Evolutionary conservation across 2,329 filamentous ascomycete genomes (phyloP).

Genomic region (Ramularia endophylla): DNA sequence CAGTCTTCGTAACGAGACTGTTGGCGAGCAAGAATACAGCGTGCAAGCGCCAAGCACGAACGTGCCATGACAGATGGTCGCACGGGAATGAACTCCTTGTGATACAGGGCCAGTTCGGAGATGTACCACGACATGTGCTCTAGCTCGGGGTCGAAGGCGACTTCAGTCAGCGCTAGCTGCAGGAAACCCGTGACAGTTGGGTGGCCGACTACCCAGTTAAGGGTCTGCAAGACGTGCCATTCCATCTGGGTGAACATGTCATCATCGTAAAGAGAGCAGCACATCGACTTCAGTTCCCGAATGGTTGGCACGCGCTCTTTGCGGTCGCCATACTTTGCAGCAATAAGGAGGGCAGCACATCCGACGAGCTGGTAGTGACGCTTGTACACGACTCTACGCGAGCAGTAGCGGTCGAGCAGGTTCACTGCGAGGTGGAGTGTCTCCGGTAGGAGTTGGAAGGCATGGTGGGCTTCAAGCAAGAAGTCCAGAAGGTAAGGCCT

Average conservation of each 20-base stretch:
- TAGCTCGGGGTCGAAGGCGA: constrained; percentile 70
- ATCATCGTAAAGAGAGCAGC: constrained; percentile 94
- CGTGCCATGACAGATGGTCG: constrained; percentile 87
- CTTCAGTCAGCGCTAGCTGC: constrained; percentile 75
- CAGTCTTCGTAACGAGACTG: constrained; percentile 69
- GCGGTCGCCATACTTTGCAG: constrained; percentile 97
- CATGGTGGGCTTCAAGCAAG: constrained; percentile 91
- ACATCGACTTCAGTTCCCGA: constrained; percentile 97
- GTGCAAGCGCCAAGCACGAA: constrained; percentile 76
- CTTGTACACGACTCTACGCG: constrained; percentile 96
- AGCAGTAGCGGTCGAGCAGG: constrained; percentile 95
- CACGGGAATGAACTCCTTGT: constrained; percentile 93
- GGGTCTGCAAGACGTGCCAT: constrained; percentile 96
- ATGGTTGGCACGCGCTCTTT: constrained; percentile 99
- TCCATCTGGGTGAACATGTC: constrained; percentile 99
- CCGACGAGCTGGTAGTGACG: constrained; percentile 97
- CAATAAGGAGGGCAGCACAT: constrained; percentile 91
- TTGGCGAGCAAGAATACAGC: constrained; percentile 75
- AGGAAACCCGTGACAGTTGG: constrained; percentile 94
- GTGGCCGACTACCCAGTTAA: constrained; percentile 94
- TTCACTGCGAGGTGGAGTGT: constrained; percentile 96
- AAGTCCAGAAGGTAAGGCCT: constrained; percentile 97
- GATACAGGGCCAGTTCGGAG: constrained; percentile 89
- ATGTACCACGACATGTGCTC: constrained; percentile 95
- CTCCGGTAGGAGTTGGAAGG: constrained; percentile 88